These are phyloP conservation scores for Trichocladium antarcticum DNA, from an alignment of 495 filamentous ascomycete genomes.

Conservation along the genomic window DNA sequence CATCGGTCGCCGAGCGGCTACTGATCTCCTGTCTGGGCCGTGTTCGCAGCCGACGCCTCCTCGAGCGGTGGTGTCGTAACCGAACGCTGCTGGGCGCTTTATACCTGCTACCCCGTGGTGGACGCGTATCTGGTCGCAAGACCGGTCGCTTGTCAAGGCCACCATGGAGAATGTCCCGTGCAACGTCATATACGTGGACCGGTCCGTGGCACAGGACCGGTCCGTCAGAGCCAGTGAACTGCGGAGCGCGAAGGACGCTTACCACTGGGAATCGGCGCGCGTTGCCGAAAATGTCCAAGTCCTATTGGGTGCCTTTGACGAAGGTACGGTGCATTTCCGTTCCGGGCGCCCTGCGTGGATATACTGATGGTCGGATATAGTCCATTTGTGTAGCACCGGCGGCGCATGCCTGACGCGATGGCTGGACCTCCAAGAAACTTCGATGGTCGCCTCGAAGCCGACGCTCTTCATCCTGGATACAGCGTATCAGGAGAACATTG, in stretches of 20 bases:
- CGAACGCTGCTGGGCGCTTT: constrained; percentile 14
- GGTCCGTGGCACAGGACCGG: constrained; percentile 53
- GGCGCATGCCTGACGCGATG: constrained; percentile 59
- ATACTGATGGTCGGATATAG: constrained; percentile 36
- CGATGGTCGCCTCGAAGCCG: constrained; percentile 53
- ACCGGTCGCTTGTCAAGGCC: constrained; percentile 36
- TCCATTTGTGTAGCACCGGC: constrained; percentile 61
- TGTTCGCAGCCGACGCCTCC: constrained; percentile 3
- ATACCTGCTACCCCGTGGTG: constrained; percentile 20
- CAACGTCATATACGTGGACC: constrained; percentile 77
- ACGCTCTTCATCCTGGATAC: constrained; percentile 70
- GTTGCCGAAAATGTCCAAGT: constrained; percentile 38
- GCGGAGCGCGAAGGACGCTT: neutral
- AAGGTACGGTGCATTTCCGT: constrained; percentile 29
- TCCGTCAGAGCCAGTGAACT: constrained; percentile 7
- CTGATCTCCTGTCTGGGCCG: constrained; percentile 12
- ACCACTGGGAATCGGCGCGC: constrained; percentile 23
- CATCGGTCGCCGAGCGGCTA: no score
- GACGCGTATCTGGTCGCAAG: constrained; percentile 39
- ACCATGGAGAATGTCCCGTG: constrained; percentile 60
- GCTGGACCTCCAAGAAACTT: constrained; percentile 52
- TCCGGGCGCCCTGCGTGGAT: neutral
- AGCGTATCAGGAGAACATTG: constrained; percentile 41
- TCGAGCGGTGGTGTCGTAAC: constrained; percentile 1
- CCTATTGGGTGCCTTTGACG: constrained; percentile 39